Evolutionary conservation across 192 early-diverging fungal species (phyloP).

Genomic region (Coemansia sp.): DNA sequence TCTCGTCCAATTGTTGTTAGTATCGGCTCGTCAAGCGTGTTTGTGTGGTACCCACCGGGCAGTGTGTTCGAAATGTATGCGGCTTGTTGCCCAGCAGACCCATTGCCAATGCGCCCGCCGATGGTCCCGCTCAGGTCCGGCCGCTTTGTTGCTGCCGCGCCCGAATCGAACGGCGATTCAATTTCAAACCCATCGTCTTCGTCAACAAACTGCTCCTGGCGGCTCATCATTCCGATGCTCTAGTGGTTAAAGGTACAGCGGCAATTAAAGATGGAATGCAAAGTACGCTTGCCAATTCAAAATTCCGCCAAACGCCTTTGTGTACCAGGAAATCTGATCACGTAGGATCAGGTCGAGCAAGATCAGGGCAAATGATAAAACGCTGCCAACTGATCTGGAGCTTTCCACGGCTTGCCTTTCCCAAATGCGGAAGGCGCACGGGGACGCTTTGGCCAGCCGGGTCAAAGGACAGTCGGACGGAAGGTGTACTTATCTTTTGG

Average conservation of each 20-base stretch:
- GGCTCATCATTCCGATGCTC: slow-evolving; percentile 23
- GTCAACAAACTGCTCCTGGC: slow-evolving; percentile 44
- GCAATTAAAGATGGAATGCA: background rate
- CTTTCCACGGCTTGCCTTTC: too few relatives aligned
- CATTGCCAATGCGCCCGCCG: slow-evolving; percentile 36
- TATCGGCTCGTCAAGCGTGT: slow-evolving; percentile 96
- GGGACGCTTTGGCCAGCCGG: background rate
- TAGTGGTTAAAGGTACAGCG: background rate
- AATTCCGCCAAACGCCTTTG: too few relatives aligned
- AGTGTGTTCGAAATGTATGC: slow-evolving; percentile 38
- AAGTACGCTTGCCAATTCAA: background rate
- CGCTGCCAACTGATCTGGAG: too few relatives aligned
- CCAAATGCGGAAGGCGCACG: background rate
- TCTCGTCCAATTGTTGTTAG: slow-evolving; percentile 77
- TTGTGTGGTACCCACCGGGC: slow-evolving; percentile 51
- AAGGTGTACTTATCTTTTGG: background rate
- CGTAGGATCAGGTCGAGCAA: background rate
- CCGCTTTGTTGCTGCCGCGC: slow-evolving; percentile 16
- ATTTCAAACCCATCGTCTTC: slow-evolving; percentile 45
- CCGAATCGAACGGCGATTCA: slow-evolving; percentile 29
- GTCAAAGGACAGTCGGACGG: background rate
- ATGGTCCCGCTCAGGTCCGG: slow-evolving; percentile 50
- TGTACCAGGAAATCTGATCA: background rate
- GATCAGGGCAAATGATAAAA: background rate
- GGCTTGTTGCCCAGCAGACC: slow-evolving; percentile 29